Evolutionary conservation across 2,329 filamentous ascomycete genomes (phyloP), one percentile per base, ranked within the genome.

Genomic region (Bertia moriformis): DNA sequence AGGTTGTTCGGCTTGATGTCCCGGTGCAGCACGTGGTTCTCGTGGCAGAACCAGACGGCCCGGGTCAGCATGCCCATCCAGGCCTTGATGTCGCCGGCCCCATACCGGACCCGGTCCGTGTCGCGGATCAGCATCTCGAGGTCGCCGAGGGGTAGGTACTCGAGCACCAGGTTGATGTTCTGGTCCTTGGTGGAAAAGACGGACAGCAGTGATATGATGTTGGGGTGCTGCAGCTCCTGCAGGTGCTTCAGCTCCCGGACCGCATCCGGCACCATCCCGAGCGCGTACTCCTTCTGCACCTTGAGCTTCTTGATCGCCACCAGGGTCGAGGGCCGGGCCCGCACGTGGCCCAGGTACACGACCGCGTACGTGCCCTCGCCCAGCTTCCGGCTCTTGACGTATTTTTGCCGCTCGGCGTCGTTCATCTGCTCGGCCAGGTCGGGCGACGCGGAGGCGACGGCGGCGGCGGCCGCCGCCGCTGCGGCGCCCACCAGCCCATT

Each of bases 61-160:
- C 89, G 78, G 19, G 73, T 74, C n/a, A 96, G 71, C 91, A 96
- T 96, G 45, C 83, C 84, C 80, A 95, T 93, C 91, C 91, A 98
- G 14, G 87, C 83, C 59, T 98, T 98, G 58, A 96, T 87, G 58
- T 98, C 91, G 14, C 84, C 83, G 10, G 77, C 74, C 44, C 83
- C 83, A 58, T 96, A 96, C 40, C 78, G 75, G 37, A 95, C 79
- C 40, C 66, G 66, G 36, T 79, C 72, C 19, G 73, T 77, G 59
- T 96, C 88, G 56, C 85, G 84, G 57, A 94, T 93, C 42, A 98
- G 73, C 71, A 88, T 86, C 60, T 96, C 86, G 19, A 98, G 71
- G 60, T 98, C 91, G 46, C 91, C 89, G n/a, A 85, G 74, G 0
- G 89, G 88, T 3, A 96, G 71, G 58, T 83, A 93, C 60, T 98